Conservation (phyloP, 148 eudicot species). For the Cornus controversa region DNA sequence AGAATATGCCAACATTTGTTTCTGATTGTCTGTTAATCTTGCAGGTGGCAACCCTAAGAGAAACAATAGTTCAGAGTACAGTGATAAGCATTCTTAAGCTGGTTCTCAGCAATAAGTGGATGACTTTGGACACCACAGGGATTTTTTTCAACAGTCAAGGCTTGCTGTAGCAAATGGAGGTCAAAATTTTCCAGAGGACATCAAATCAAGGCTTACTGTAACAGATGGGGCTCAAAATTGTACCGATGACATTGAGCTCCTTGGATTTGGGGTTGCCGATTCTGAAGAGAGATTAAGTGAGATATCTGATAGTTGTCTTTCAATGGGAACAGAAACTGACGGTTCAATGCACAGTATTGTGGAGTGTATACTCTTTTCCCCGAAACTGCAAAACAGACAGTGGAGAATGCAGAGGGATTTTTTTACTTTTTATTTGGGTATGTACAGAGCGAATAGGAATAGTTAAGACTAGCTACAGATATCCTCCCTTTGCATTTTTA, state of each 20-base stretch:
- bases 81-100: conserved; percentile 75
- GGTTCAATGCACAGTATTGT: conserved; percentile 81
- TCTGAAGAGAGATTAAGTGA: conserved; percentile 92
- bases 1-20: not conserved
- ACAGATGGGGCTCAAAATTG: conserved; percentile 36
- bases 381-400: conserved; percentile 44
- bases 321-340: conserved; percentile 97
- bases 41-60: conserved; percentile 75
- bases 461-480: too few relatives aligned
- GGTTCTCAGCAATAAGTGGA: conserved; percentile 73
- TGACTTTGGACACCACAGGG: conserved; percentile 53
- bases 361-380: conserved; percentile 92
- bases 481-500: too few relatives aligned
- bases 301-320: conserved; percentile 91
- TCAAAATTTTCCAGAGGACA: conserved; percentile 39
- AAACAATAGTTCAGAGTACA: conserved; percentile 70
- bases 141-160: conserved; percentile 40
- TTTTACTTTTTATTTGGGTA: not conserved
- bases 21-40: conserved; percentile 5
- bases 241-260: conserved; percentile 66
- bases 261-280: conserved; percentile 80
- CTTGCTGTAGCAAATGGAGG: conserved; percentile 36
- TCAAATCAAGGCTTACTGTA: conserved; percentile 26
- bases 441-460: not conserved
- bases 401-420: conserved; percentile 50